Evolutionary conservation across 495 filamentous ascomycete species (phyloP).

Genomic region (Penicillium antarcticum): DNA sequence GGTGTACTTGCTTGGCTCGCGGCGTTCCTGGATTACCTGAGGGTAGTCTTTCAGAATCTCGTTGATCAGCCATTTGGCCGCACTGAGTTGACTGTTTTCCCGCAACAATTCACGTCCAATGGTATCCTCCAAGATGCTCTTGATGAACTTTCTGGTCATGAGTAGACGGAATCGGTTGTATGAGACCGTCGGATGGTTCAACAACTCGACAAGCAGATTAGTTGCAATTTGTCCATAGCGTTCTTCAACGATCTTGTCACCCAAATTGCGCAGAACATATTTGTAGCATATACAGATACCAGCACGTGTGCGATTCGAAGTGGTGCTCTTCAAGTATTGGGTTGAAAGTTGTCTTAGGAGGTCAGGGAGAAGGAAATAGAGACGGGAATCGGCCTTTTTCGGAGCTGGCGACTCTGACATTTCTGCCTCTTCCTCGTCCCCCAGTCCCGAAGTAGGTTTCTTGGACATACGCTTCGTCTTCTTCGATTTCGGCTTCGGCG

Average conservation of each 20-base stretch:
- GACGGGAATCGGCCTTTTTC: constrained; percentile 63
- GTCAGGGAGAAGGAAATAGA: constrained; percentile 74
- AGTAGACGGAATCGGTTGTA: constrained; percentile 87
- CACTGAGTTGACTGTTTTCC: constrained; percentile 80
- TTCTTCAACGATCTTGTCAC: constrained; percentile 71
- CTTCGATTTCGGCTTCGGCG: constrained; percentile 64
- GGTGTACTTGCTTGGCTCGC: constrained; percentile 85
- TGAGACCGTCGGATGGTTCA: constrained; percentile 70
- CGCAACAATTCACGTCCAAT: constrained; percentile 79
- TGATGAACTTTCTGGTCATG: constrained; percentile 79
- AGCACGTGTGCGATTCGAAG: constrained; percentile 74
- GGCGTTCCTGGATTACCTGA: constrained; percentile 83
- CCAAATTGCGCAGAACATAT: constrained; percentile 69
- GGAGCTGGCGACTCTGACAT: constrained; percentile 66
- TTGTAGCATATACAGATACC: constrained; percentile 87
- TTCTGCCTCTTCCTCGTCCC: constrained; percentile 70
- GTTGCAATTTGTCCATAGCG: constrained; percentile 76
- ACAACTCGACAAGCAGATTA: constrained; percentile 75
- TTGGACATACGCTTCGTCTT: constrained; percentile 73
- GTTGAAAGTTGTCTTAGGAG: constrained; percentile 76
- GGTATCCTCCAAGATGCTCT: constrained; percentile 78
- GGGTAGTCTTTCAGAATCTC: constrained; percentile 92
- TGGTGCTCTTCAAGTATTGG: constrained; percentile 78
- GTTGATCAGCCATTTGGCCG: constrained; percentile 79
- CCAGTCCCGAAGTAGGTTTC: constrained; percentile 58